These are phyloP conservation scores for Pleodorina starrii DNA, from an alignment of 139 green algal genomes.

Conservation along the genomic window DNA sequence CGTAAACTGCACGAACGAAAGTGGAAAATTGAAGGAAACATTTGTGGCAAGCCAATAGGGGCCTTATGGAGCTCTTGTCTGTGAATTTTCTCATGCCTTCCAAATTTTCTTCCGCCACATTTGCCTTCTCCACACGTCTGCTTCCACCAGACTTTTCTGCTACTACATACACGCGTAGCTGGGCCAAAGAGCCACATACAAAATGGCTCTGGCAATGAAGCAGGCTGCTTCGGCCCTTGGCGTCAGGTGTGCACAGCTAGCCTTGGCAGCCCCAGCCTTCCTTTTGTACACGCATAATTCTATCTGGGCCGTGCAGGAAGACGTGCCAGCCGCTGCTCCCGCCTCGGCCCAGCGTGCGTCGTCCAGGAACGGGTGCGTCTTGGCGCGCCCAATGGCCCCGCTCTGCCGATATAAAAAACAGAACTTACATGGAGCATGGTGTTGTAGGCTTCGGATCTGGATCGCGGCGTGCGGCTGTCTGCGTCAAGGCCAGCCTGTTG, in stretches of 20 bases:
- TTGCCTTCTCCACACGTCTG: neutral
- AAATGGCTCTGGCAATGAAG: constrained; percentile 38
- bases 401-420: neutral
- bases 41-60: neutral
- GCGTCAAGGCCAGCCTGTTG: constrained; percentile 36
- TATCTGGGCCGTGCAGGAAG: constrained; percentile 20
- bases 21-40: neutral
- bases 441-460: constrained; percentile 28
- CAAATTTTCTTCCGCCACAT: neutral
- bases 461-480: constrained; percentile 8
- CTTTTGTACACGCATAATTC: neutral
- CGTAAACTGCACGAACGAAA: too few species aligned
- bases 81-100: neutral
- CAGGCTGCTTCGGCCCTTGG: constrained; percentile 1
- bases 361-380: neutral
- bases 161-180: neutral
- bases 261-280: neutral
- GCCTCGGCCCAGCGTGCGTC: neutral
- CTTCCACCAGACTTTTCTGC: neutral
- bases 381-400: neutral
- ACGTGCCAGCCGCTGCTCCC: constrained; percentile 34
- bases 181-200: constrained; percentile 3
- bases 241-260: constrained; percentile 13
- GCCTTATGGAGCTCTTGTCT: neutral
- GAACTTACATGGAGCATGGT: neutral